Conservation (phyloP, 2,329 filamentous ascomycete genomes). For the Phialocephala subalpina region DNA sequence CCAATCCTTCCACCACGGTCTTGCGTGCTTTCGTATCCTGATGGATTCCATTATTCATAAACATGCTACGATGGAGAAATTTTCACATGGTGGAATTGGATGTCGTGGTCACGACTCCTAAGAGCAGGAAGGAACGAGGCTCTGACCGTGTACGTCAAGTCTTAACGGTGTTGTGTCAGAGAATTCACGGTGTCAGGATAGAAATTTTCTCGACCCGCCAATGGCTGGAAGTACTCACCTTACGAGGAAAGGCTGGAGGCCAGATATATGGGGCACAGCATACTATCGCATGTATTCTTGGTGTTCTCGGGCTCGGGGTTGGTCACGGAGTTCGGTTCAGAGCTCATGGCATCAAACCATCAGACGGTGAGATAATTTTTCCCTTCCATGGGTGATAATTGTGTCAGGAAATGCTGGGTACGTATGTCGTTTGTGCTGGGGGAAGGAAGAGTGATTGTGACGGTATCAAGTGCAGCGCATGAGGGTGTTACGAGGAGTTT, state of each 20-base stretch:
- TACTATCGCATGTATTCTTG: not conserved
- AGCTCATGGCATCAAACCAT: not conserved
- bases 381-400: not conserved
- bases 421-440: not conserved
- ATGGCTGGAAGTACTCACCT: not conserved
- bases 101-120: slow-evolving; percentile 25
- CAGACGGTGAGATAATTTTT: slow-evolving; percentile 15
- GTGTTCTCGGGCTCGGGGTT: slow-evolving; percentile 8
- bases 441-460: slow-evolving; percentile 12
- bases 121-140: slow-evolving; percentile 33
- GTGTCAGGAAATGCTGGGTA: not conserved
- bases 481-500: not conserved
- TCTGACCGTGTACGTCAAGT: slow-evolving; percentile 37
- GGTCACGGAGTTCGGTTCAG: slow-evolving; percentile 16
- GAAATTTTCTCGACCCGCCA: slow-evolving; percentile 24
- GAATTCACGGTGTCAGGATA: slow-evolving; percentile 31
- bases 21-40: slow-evolving; percentile 1
- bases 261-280: slow-evolving; percentile 12
- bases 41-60: slow-evolving; percentile 7
- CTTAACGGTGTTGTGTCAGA: slow-evolving; percentile 39
- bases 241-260: slow-evolving; percentile 12
- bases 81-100: slow-evolving; percentile 4
- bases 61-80: not conserved
- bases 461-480: not conserved
- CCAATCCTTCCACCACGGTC: slow-evolving; percentile 9